Evolutionary conservation across 768 basidiomycete species (phyloP).

Genomic region (Amanita fuliginea): DNA sequence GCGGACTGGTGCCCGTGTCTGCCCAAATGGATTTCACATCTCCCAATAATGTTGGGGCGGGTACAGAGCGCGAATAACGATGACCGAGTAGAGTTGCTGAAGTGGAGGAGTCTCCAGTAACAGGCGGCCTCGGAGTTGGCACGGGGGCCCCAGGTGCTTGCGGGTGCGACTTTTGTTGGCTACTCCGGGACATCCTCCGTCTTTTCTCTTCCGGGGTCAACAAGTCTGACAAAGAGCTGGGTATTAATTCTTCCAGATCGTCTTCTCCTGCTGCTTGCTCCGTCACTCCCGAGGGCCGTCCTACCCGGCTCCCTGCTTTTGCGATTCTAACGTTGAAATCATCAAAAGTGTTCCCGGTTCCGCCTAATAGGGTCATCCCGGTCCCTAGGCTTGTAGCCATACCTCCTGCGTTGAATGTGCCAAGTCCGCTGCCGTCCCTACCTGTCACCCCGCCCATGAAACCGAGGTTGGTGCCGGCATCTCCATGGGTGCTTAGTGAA

Average conservation of each 20-base stretch:
- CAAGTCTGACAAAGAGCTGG: slow-evolving; percentile 79
- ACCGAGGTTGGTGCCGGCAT: neutral
- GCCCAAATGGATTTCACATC: slow-evolving; percentile 80
- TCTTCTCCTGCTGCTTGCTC: slow-evolving; percentile 55
- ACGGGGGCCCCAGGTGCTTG: neutral
- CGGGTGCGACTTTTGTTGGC: slow-evolving; percentile 14
- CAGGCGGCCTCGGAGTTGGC: slow-evolving; percentile 3
- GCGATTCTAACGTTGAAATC: slow-evolving; percentile 11
- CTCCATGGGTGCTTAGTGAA: slow-evolving; percentile 8
- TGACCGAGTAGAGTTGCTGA: slow-evolving; percentile 23
- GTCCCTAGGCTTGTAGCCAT: slow-evolving; percentile 56
- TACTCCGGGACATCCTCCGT: slow-evolving; percentile 71
- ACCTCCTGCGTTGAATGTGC: slow-evolving; percentile 25
- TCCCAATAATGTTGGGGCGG: slow-evolving; percentile 63
- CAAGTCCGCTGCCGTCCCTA: slow-evolving; percentile 12
- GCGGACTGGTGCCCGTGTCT: slow-evolving; percentile 25
- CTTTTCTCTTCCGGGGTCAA: slow-evolving; percentile 82
- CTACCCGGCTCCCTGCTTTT: slow-evolving; percentile 10
- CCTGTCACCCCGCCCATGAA: slow-evolving; percentile 2
- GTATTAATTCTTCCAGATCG: slow-evolving; percentile 83
- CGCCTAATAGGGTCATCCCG: slow-evolving; percentile 33
- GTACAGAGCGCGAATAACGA: slow-evolving; percentile 76
- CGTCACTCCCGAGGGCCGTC: slow-evolving; percentile 12
- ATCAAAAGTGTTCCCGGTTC: slow-evolving; percentile 27
- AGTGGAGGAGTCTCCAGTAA: slow-evolving; percentile 4